These are phyloP conservation scores for Tolypocladium pustulatum DNA, from an alignment of 2,329 filamentous ascomycete species.

Conservation along the genomic window DNA sequence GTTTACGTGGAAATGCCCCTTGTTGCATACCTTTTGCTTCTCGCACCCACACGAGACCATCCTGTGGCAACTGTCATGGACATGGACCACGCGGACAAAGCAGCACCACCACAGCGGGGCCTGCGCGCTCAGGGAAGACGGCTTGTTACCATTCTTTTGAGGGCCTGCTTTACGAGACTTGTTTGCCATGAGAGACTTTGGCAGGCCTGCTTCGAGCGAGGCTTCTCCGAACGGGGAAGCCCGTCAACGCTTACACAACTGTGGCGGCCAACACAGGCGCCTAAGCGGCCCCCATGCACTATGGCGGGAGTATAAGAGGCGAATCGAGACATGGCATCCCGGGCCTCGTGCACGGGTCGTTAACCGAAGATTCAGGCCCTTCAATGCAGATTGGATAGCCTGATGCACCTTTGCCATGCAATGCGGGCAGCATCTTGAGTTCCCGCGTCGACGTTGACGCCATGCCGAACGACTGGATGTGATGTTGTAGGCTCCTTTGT, in stretches of 20 bases:
- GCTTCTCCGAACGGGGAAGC: not conserved
- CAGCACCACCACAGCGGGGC: not conserved
- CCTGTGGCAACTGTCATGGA: not conserved
- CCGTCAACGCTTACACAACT: not conserved
- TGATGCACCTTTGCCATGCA: not conserved
- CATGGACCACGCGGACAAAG: not conserved
- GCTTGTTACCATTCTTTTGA: not conserved
- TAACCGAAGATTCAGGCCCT: not conserved
- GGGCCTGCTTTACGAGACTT: not conserved
- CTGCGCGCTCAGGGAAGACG: not conserved
- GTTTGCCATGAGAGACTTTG: not conserved
- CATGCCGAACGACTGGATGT: slow-evolving; percentile 8
- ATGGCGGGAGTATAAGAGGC: not conserved
- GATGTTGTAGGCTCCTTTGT: slow-evolving; percentile 9
- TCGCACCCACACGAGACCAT: not conserved
- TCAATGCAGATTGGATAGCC: not conserved
- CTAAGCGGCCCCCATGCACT: not conserved
- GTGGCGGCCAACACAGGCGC: not conserved
- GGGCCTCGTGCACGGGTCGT: not conserved
- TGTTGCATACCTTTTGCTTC: not conserved
- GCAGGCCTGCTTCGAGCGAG: not conserved
- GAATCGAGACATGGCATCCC: not conserved
- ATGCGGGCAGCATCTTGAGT: not conserved
- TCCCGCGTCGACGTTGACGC: not conserved
- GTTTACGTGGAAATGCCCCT: not conserved